Evolutionary conservation across 2,329 filamentous ascomycete genomes (phyloP), one percentile per base, ranked within the genome.

Genomic region (Stagonosporopsis vannaccii): DNA sequence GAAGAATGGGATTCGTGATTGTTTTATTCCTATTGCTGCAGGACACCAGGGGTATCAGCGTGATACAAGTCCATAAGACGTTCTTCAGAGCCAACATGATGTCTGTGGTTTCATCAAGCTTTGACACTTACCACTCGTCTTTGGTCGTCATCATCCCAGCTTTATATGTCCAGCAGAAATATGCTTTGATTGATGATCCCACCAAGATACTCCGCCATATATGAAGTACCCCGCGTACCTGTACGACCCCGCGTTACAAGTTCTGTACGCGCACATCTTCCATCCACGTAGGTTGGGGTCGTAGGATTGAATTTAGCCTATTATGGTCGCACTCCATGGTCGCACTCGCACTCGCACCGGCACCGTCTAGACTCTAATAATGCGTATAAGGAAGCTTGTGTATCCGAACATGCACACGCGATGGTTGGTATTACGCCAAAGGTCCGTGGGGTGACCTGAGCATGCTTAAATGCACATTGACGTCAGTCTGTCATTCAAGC

Each of bases 1-100:
- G 79, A 3, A 84, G 70, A 1, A 83, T 71, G 0, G 81, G 81
- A 60, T 83, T 84, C 33, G 17, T 37, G 17, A 37, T 20, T 20
- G 35, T 37, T 11, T 12, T 11, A 17, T 50, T 35, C 28, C 20
- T 25, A 9, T 20, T n/a, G 20, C 46, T 35, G n/a, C 46, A 50
- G 17, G 20, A 49, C 6, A 33, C 46, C 36, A 32, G 6, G 7
- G 19, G 26, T 5, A 35, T 50, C 28, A 42, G 37, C 46, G 26
- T 15, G n/a, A 41, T 33, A 23, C 36, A 49, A 13, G n/a, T 36
- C 46, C 19, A 26, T 15, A 41, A 13, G 3, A 23, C 25, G 19
- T 42, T 41, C 11, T 11, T 28, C n/a, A 50, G 28, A 50, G 20
- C 26, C 37, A 33, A 12, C 45, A 40, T 48, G 8, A 13, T 30